Evolutionary conservation across 2,329 filamentous ascomycete species (phyloP).

Genomic region (Fusarium pseudoanthophilum): DNA sequence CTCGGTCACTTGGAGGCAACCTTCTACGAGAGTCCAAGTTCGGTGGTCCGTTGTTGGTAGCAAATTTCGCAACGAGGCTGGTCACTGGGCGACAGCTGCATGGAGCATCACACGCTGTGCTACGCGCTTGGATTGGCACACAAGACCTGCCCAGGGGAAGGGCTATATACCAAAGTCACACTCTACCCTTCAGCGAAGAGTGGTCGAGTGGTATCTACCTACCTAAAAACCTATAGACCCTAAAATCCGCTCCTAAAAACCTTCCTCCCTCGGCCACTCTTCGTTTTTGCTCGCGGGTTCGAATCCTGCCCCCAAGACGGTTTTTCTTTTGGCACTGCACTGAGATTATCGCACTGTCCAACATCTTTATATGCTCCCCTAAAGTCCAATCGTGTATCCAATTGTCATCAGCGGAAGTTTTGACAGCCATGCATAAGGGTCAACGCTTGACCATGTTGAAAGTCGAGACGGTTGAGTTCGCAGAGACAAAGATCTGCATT

Average conservation of each 20-base stretch:
- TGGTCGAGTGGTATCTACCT: slow-evolving; percentile 23
- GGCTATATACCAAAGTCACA: not conserved
- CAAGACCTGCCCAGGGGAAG: not conserved
- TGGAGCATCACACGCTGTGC: too few relatives aligned
- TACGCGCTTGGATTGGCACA: too few relatives aligned
- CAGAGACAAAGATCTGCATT: accelerated
- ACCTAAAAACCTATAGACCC: not conserved
- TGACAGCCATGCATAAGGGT: accelerated
- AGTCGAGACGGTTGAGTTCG: not conserved
- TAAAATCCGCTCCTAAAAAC: not conserved
- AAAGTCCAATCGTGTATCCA: accelerated
- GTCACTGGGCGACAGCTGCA: not conserved
- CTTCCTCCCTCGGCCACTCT: not conserved
- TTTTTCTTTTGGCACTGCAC: accelerated
- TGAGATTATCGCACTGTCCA: not conserved
- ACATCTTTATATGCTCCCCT: accelerated
- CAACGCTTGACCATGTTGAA: not conserved
- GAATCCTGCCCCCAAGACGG: not conserved
- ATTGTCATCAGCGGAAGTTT: accelerated
- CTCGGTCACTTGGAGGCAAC: not conserved
- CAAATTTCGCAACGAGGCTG: not conserved
- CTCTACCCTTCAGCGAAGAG: slow-evolving; percentile 2
- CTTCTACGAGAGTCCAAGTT: not conserved
- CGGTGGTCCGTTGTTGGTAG: not conserved
- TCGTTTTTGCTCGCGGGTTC: slow-evolving; percentile 8